A percentile compares a stretch with the other conserved stretches of the same genome.
These are phyloP conservation scores for Cyberlindnera suaveolens DNA, from an alignment of 805 yeast genomes.

Conservation along the genomic window DNA sequence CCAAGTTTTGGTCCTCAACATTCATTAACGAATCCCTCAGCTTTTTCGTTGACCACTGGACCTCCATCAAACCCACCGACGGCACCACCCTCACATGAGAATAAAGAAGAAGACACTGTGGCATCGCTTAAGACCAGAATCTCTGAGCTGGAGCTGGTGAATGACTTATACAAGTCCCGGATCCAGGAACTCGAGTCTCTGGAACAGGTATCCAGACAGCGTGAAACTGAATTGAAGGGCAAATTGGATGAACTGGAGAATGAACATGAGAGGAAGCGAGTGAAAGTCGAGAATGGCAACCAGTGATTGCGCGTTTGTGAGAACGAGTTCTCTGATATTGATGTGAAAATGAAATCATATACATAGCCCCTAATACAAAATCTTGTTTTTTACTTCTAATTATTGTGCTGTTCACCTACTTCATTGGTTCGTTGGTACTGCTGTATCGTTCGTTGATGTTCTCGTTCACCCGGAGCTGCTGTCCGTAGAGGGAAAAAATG, in stretches of 20 bases:
- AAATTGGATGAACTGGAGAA: slow-evolving; percentile 9
- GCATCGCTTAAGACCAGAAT: slow-evolving; percentile 60
- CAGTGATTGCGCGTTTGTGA: no score
- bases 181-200: slow-evolving; percentile 66
- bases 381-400: no score
- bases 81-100: not conserved
- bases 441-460: no score
- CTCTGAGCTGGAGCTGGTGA: slow-evolving; percentile 83
- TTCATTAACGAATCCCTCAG: slow-evolving; percentile 23
- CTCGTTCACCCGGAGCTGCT: no score
- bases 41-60: slow-evolving; percentile 16
- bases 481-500: no score
- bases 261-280: slow-evolving; percentile 13
- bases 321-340: no score
- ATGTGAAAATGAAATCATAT: no score
- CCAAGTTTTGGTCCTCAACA: slow-evolving; percentile 44
- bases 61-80: slow-evolving; percentile 1
- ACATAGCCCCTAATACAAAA: no score
- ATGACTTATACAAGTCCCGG: slow-evolving; percentile 78
- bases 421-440: no score
- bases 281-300: slow-evolving; percentile 13
- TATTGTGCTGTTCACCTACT: no score
- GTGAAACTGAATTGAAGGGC: slow-evolving; percentile 11
- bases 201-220: slow-evolving; percentile 10
- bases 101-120: slow-evolving; percentile 28